A percentile compares a stretch with the other conserved stretches of the same genome.
These are phyloP conservation scores for Fusarium mundagurra DNA, from an alignment of 2,329 filamentous ascomycete genomes.

Conservation along the genomic window DNA sequence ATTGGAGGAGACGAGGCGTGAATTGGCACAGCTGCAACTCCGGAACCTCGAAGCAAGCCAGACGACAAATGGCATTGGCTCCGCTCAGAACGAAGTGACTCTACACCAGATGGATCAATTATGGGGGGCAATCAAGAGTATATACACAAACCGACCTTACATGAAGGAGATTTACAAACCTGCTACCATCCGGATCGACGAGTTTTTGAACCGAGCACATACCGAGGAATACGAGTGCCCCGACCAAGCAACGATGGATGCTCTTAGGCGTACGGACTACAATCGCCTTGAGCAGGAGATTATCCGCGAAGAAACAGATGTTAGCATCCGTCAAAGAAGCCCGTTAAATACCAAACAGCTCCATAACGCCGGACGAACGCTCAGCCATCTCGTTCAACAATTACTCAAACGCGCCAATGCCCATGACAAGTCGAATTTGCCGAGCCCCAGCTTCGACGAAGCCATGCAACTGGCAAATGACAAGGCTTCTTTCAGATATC, in stretches of 20 bases:
- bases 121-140: constrained; percentile 46
- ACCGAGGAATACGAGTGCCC: constrained; percentile 44
- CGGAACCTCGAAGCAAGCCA: constrained; percentile 39
- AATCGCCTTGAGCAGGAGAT: constrained; percentile 45
- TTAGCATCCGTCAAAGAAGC: constrained; percentile 28
- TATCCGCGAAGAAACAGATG: constrained; percentile 42
- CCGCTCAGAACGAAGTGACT: constrained; percentile 29
- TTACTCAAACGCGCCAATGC: constrained; percentile 44
- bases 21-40: constrained; percentile 53
- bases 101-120: constrained; percentile 46
- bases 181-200: constrained; percentile 40
- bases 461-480: constrained; percentile 38
- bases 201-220: constrained; percentile 43
- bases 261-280: constrained; percentile 42
- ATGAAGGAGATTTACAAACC: constrained; percentile 50
- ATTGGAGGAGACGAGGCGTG: constrained; percentile 64
- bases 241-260: constrained; percentile 31
- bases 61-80: constrained; percentile 6
- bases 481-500: constrained; percentile 34
- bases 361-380: constrained; percentile 39
- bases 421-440: constrained; percentile 30
- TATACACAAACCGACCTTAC: constrained; percentile 47
- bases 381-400: constrained; percentile 43
- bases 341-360: constrained; percentile 43
- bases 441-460: constrained; percentile 45